phyloP scores from a whole-genome alignment of 805 yeast genomes.

The Metschnikowia lachancei region DNA sequence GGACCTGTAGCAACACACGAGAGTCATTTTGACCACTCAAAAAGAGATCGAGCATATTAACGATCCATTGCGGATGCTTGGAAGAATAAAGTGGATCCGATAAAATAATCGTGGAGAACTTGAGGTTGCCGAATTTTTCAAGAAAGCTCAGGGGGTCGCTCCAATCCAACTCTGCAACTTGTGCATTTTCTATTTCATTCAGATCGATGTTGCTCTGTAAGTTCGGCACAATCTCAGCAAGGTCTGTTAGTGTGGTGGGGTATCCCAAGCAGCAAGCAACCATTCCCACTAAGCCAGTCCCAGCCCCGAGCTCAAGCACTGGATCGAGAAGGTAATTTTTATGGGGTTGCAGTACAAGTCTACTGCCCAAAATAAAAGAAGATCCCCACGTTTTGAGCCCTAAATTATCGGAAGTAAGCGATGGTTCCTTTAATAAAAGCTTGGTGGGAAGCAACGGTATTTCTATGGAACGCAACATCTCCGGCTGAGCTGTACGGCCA shows the following conservation, averaged over 20 bases:
- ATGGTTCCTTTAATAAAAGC: slow-evolving; percentile 67
- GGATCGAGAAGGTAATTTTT: slow-evolving; percentile 23
- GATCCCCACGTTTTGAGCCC: slow-evolving; percentile 98
- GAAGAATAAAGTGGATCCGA: slow-evolving; percentile 90
- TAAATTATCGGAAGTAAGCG: slow-evolving; percentile 78
- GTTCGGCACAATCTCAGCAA: slow-evolving; percentile 74
- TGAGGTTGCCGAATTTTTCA: slow-evolving; percentile 22
- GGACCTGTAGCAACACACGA: slow-evolving; percentile 67
- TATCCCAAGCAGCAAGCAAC: slow-evolving; percentile 55
- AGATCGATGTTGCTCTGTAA: slow-evolving; percentile 52
- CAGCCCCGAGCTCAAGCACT: slow-evolving; percentile 84
- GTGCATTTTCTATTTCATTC: slow-evolving; percentile 41
- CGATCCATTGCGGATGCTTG: slow-evolving; percentile 74
- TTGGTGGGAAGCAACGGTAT: slow-evolving; percentile 16
- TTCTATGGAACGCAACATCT: slow-evolving; percentile 56
- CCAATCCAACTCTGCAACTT: slow-evolving; percentile 75
- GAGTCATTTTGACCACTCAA: slow-evolving; percentile 34
- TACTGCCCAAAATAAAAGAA: slow-evolving; percentile 62
- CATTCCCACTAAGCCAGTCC: slow-evolving; percentile 90
- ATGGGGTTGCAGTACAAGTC: slow-evolving; percentile 31
- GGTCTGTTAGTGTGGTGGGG: slow-evolving; percentile 62
- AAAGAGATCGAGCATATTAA: slow-evolving; percentile 53
- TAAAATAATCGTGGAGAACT: slow-evolving; percentile 60
- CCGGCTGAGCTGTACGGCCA: slow-evolving; percentile 82
- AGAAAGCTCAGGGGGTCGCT: slow-evolving; percentile 47